phyloP scores from a whole-genome alignment of 1,284 basidiomycete genomes.

The Athelia psychrophila region DNA sequence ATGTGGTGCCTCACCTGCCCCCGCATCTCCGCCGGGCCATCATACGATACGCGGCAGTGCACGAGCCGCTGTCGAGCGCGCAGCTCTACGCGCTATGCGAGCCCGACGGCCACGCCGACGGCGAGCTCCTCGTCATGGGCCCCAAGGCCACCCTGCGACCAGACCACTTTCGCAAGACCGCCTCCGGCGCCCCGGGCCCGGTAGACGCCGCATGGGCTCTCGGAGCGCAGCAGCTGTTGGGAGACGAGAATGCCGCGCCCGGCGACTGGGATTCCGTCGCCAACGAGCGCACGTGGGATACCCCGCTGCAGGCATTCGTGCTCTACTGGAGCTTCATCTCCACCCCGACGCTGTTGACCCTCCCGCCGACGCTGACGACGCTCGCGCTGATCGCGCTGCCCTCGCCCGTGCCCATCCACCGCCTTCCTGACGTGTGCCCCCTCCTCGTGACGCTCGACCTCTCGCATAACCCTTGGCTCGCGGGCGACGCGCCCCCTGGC shows the following conservation, averaged over 20 bases:
- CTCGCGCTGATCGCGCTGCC: slow-evolving; percentile 52
- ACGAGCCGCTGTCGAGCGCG: slow-evolving; percentile 46
- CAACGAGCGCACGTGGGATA: slow-evolving; percentile 23
- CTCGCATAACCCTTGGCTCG: slow-evolving; percentile 66
- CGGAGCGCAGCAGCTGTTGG: not conserved
- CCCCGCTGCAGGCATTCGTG: slow-evolving; percentile 37
- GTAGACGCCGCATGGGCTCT: not conserved
- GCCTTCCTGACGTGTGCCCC: slow-evolving; percentile 59
- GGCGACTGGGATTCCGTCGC: slow-evolving; percentile 29
- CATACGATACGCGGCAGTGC: slow-evolving; percentile 52
- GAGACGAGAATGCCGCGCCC: slow-evolving; percentile 8
- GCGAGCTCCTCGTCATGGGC: slow-evolving; percentile 62
- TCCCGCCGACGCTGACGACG: slow-evolving; percentile 58
- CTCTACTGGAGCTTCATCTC: slow-evolving; percentile 15
- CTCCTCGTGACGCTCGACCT: slow-evolving; percentile 60
- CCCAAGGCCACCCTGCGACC: slow-evolving; percentile 42
- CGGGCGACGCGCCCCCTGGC: slow-evolving; percentile 21
- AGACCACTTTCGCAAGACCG: slow-evolving; percentile 32
- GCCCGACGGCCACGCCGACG: slow-evolving; percentile 48
- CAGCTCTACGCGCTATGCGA: slow-evolving; percentile 48
- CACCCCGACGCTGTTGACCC: slow-evolving; percentile 35
- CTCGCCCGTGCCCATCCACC: slow-evolving; percentile 43
- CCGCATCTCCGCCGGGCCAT: slow-evolving; percentile 53
- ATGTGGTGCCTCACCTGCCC: slow-evolving; percentile 49
- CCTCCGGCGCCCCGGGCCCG: not conserved